Conservation (phyloP, 1,284 basidiomycete species). For the Coriolopsis trogii region DNA sequence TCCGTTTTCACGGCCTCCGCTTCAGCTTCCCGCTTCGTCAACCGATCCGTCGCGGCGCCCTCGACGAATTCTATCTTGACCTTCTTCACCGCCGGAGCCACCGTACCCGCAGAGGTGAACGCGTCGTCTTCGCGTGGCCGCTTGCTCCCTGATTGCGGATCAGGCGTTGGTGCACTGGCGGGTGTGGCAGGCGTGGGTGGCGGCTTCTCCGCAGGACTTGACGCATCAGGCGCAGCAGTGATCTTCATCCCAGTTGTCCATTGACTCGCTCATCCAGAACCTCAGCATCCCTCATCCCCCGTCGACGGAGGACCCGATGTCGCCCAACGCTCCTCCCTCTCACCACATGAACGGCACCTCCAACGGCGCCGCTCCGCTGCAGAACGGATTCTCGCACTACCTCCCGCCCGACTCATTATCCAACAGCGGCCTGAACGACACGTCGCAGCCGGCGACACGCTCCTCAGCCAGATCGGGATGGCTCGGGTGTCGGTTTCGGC, state of each 20-base stretch:
- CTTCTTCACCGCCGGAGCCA: conserved; percentile 66
- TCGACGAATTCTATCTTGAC: conserved; percentile 71
- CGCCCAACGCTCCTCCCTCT: conserved; percentile 2
- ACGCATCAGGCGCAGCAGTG: conserved; percentile 36
- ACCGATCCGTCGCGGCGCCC: conserved; percentile 51
- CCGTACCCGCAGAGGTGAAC: conserved; percentile 36
- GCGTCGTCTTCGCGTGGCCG: conserved; percentile 65
- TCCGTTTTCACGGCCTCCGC: conserved; percentile 64
- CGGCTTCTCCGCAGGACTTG: conserved; percentile 58
- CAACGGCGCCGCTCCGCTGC: conserved; percentile 5
- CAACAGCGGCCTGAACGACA: conserved; percentile 5
- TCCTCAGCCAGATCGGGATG: conserved; percentile 40
- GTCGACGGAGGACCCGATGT: conserved; percentile 26
- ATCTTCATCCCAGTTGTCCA: conserved; percentile 62
- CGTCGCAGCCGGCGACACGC: conserved; percentile 41
- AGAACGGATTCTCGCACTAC: conserved; percentile 1
- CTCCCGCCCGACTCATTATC: conserved; percentile 13
- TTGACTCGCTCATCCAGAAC: conserved; percentile 73
- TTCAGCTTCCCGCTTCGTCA: conserved; percentile 56
- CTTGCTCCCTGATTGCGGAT: conserved; percentile 47
- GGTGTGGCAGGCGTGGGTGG: conserved; percentile 38
- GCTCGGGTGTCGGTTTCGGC: background rate
- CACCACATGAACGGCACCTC: conserved; percentile 1
- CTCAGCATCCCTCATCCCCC: conserved; percentile 58
- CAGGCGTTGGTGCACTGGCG: conserved; percentile 27